Percentiles rank a stretch among this genome's conserved stretches.
phyloP scores from a whole-genome alignment of 345 rosid genomes.

The Eucalyptus marginata region DNA sequence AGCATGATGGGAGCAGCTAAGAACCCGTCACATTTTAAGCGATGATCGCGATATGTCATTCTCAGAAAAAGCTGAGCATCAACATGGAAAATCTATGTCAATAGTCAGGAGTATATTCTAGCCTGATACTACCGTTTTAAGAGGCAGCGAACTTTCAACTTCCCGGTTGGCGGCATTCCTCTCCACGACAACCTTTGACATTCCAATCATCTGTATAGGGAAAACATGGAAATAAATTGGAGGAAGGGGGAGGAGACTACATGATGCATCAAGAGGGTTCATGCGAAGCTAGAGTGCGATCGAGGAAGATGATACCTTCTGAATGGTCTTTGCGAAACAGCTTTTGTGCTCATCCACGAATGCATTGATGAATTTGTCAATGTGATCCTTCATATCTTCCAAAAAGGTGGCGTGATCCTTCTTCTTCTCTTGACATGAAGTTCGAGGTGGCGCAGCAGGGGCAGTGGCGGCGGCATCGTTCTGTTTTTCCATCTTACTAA shows the following conservation, averaged over 20 bases:
- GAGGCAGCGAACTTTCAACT: slow-evolving; percentile 52
- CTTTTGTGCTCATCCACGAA: slow-evolving; percentile 81
- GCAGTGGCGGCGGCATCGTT: accelerated
- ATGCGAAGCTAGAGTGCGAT: neutral
- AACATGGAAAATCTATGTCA: neutral
- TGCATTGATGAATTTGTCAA: slow-evolving; percentile 73
- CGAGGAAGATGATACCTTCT: slow-evolving; percentile 26
- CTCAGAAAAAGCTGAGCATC: neutral
- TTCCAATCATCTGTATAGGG: slow-evolving; percentile 59
- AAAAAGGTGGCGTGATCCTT: slow-evolving; percentile 58
- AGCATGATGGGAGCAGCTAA: neutral
- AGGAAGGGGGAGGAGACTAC: neutral
- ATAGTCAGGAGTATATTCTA: neutral
- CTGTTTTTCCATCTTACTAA: neutral
- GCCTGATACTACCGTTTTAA: slow-evolving; percentile 36
- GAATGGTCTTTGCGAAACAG: slow-evolving; percentile 61
- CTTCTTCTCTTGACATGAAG: slow-evolving; percentile 64
- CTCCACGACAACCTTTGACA: slow-evolving; percentile 65
- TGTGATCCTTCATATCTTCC: slow-evolving; percentile 76
- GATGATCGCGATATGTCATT: neutral
- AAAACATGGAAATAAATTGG: neutral
- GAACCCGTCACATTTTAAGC: neutral
- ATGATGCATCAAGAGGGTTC: neutral
- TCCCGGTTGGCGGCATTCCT: slow-evolving; percentile 40
- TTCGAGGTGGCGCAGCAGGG: neutral